These are phyloP conservation scores for Aspergillaceae sp. DNA, from an alignment of 2,329 filamentous ascomycete genomes.

Conservation along the genomic window DNA sequence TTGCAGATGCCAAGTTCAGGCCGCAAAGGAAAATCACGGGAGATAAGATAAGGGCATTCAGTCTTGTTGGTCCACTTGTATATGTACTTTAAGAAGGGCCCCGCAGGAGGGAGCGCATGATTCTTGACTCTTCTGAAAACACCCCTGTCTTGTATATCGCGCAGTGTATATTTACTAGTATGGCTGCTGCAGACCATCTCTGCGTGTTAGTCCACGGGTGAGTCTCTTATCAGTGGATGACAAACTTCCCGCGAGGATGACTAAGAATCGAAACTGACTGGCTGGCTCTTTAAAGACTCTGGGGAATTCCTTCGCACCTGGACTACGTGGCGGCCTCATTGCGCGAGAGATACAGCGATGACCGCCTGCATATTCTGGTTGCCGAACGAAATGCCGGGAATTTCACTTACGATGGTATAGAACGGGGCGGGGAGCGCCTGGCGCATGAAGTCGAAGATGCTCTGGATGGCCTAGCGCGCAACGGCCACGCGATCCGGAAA, in stretches of 20 bases:
- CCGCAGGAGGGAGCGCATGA: too few species aligned
- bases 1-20: too few species aligned
- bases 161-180: too few species aligned
- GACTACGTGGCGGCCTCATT: conserved; percentile 46
- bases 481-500: conserved; percentile 66
- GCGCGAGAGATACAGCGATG: conserved; percentile 41
- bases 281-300: conserved; percentile 33
- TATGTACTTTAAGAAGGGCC: too few species aligned
- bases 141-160: too few species aligned
- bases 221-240: conserved; percentile 11
- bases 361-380: conserved; percentile 48
- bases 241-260: background rate
- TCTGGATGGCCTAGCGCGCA: conserved; percentile 45
- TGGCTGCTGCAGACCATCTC: conserved; percentile 38
- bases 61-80: too few species aligned
- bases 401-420: conserved; percentile 59
- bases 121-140: too few species aligned
- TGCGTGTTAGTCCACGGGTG: conserved; percentile 57
- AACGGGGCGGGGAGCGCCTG: conserved; percentile 59
- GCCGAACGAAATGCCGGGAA: conserved; percentile 49
- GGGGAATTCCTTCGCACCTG: conserved; percentile 54
- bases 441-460: conserved; percentile 55
- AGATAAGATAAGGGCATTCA: too few species aligned
- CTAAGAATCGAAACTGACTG: conserved; percentile 1
- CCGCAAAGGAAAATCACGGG: too few species aligned